Conservation (phyloP, 768 basidiomycete genomes). For the Nevesoporus exiguus region DNA sequence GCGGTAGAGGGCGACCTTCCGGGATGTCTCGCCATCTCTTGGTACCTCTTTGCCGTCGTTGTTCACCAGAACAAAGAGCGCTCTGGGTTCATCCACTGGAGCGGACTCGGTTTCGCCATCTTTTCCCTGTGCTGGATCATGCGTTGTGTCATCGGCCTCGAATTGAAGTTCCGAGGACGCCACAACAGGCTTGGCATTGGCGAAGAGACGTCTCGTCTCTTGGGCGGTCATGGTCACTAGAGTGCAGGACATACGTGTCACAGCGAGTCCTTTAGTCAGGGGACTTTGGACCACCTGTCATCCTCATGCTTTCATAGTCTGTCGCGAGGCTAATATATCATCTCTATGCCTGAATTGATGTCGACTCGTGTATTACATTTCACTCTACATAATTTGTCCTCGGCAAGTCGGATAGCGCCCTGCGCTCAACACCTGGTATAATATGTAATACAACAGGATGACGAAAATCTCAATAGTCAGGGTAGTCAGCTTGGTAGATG, state of each 20-base stretch:
- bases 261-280: background rate
- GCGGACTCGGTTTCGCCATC: constrained; percentile 59
- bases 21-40: constrained; percentile 63
- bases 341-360: constrained; percentile 4
- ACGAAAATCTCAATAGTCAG: constrained; percentile 3
- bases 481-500: constrained; percentile 11
- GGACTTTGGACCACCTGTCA: constrained; percentile 3
- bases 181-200: constrained; percentile 32
- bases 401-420: constrained; percentile 4
- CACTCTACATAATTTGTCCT: constrained; percentile 17
- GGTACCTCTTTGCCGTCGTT: constrained; percentile 65
- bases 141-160: constrained; percentile 47
- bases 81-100: constrained; percentile 63
- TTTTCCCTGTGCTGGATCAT: constrained; percentile 61
- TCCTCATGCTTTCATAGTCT: constrained; percentile 1
- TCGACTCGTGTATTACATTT: constrained; percentile 10
- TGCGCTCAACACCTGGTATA: constrained; percentile 5
- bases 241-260: background rate
- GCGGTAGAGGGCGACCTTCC: constrained; percentile 64
- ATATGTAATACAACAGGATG: constrained; percentile 21
- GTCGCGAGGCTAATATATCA: background rate
- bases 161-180: constrained; percentile 33
- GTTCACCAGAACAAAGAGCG: constrained; percentile 41
- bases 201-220: constrained; percentile 31
- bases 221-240: constrained; percentile 29